These are phyloP conservation scores for Trametes elegans DNA, from an alignment of 768 basidiomycete species.

Conservation along the genomic window DNA sequence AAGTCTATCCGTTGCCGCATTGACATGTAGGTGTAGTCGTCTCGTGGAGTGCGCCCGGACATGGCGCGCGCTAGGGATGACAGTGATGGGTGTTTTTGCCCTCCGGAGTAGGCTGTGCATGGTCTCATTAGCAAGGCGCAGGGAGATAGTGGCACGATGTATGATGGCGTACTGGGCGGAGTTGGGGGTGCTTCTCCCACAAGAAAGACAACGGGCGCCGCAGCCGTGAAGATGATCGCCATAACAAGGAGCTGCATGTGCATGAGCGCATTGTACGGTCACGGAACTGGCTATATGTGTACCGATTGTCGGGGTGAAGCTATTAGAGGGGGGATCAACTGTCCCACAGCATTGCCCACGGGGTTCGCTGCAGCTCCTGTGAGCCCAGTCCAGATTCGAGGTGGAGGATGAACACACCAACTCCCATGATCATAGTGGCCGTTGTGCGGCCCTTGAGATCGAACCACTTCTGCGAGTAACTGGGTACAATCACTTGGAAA, in stretches of 20 bases:
- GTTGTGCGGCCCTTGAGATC: slow-evolving; percentile 73
- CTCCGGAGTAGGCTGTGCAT: slow-evolving; percentile 59
- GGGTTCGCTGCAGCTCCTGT: slow-evolving; percentile 54
- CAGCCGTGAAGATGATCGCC: slow-evolving; percentile 66
- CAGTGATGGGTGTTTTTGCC: slow-evolving; percentile 55
- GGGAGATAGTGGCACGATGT: not conserved
- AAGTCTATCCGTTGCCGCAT: slow-evolving; percentile 71
- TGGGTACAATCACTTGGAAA: slow-evolving; percentile 76
- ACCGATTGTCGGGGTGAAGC: slow-evolving; percentile 55
- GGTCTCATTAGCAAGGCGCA: slow-evolving; percentile 10
- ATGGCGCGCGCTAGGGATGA: slow-evolving; percentile 53
- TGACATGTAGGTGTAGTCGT: slow-evolving; percentile 48
- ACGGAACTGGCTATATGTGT: slow-evolving; percentile 20
- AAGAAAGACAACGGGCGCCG: slow-evolving; percentile 55
- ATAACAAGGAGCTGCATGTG: slow-evolving; percentile 61
- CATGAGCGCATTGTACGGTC: not conserved
- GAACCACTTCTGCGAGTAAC: slow-evolving; percentile 85
- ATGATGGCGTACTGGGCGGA: slow-evolving; percentile 63
- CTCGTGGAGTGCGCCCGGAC: slow-evolving; percentile 35
- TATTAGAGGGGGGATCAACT: slow-evolving; percentile 66
- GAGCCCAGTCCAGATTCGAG: no score
- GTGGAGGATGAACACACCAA: slow-evolving; percentile 40
- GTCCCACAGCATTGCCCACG: slow-evolving; percentile 69
- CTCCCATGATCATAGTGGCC: slow-evolving; percentile 61
- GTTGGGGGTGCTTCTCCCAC: slow-evolving; percentile 63